These are phyloP conservation scores for Zancudomyces culisetae DNA, from an alignment of 371 early-diverging fungal genomes.

Conservation along the genomic window DNA sequence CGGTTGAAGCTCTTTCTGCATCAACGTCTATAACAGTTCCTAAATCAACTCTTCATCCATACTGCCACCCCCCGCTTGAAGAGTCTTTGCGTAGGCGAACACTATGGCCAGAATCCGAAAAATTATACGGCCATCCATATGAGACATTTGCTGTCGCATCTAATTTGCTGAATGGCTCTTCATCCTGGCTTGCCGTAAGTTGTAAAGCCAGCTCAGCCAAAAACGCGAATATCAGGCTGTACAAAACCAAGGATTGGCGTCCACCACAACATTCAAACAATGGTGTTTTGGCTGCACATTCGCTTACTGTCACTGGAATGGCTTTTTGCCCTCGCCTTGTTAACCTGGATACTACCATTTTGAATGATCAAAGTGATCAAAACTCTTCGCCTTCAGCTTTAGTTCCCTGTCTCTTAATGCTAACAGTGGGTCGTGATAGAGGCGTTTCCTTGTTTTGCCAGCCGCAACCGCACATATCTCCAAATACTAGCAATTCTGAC, in stretches of 20 bases:
- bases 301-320: slow-evolving; percentile 68
- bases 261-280: neutral
- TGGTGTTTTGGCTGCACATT: slow-evolving; percentile 32
- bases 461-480: neutral
- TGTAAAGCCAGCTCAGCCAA: slow-evolving; percentile 38
- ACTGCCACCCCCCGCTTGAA: slow-evolving; percentile 57
- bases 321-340: slow-evolving; percentile 40
- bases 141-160: slow-evolving; percentile 59
- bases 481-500: neutral
- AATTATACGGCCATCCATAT: slow-evolving; percentile 88
- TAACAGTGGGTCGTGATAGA: slow-evolving; percentile 81
- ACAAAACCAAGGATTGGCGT: slow-evolving; percentile 6
- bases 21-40: too few relatives aligned
- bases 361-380: neutral
- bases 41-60: neutral
- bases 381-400: slow-evolving; percentile 20
- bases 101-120: slow-evolving; percentile 92
- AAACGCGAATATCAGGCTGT: slow-evolving; percentile 16
- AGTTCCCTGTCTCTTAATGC: slow-evolving; percentile 34
- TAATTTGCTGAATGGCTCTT: too few relatives aligned
- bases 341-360: neutral
- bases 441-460: slow-evolving; percentile 60
- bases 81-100: slow-evolving; percentile 72
- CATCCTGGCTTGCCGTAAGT: slow-evolving; percentile 60
- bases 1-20: neutral